A percentile compares a stretch with the other conserved stretches of the same genome.
These are phyloP conservation scores for Kuraishia hungarica DNA, from an alignment of 805 yeast species.

Conservation along the genomic window DNA sequence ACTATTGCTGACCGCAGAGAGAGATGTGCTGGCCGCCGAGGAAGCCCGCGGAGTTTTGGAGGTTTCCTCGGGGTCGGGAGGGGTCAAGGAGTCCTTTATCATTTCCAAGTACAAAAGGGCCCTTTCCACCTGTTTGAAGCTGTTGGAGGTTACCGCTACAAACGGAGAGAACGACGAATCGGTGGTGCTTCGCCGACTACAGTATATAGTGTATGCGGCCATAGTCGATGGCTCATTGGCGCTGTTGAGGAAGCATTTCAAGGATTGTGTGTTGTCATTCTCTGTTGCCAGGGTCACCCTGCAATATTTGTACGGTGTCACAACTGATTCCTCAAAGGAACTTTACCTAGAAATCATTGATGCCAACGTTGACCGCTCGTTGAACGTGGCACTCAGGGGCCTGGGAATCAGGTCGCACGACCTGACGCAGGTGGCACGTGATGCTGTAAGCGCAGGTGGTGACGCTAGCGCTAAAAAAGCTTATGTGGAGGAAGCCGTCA, in stretches of 20 bases:
- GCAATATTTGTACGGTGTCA: slow-evolving; percentile 36
- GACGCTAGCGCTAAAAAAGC: slow-evolving; percentile 37
- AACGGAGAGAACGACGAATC: slow-evolving; percentile 24
- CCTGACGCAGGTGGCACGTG: neutral
- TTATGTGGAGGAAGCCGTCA: slow-evolving; percentile 28
- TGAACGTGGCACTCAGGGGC: slow-evolving; percentile 22
- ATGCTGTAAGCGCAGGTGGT: too few relatives aligned
- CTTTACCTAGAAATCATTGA: slow-evolving; percentile 49
- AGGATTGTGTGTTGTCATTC: slow-evolving; percentile 37
- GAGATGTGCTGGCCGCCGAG: slow-evolving; percentile 63
- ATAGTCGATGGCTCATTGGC: slow-evolving; percentile 30
- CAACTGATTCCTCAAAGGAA: slow-evolving; percentile 19
- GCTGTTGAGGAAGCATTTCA: slow-evolving; percentile 49
- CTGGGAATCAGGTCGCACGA: neutral
- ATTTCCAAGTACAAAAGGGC: slow-evolving; percentile 65
- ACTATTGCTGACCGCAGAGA: slow-evolving; percentile 62
- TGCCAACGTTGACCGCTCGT: slow-evolving; percentile 56
- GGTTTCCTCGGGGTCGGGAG: slow-evolving; percentile 33
- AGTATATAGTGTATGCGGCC: slow-evolving; percentile 25
- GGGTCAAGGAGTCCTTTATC: slow-evolving; percentile 40
- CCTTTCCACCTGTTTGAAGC: slow-evolving; percentile 29
- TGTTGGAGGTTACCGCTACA: slow-evolving; percentile 30
- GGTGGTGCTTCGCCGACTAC: slow-evolving; percentile 22
- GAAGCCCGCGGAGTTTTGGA: slow-evolving; percentile 51
- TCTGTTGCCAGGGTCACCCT: slow-evolving; percentile 57